These are phyloP conservation scores for Nakaseomyces bracarensis DNA, from an alignment of 1,139 yeast genomes.

Conservation along the genomic window DNA sequence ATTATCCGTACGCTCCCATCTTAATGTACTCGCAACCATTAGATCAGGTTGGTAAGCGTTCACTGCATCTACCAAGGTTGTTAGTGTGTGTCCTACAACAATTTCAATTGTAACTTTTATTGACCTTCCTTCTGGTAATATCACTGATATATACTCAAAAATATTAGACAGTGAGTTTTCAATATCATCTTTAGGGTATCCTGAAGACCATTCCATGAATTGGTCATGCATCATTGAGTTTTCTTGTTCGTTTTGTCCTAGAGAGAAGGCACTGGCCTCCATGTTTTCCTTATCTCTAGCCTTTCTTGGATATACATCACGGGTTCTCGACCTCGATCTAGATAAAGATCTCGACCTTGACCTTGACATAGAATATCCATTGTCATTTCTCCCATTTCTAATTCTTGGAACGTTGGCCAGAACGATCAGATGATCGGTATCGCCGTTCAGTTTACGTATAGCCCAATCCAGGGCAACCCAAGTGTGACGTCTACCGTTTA, in stretches of 20 bases:
- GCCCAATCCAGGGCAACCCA: constrained; percentile 77
- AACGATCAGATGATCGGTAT: constrained; percentile 59
- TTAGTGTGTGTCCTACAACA: constrained; percentile 45
- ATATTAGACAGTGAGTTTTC: constrained; percentile 34
- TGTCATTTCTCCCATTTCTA: constrained; percentile 1
- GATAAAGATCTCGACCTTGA: constrained; percentile 17
- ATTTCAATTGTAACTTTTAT: constrained; percentile 56
- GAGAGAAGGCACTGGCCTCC: constrained; percentile 33
- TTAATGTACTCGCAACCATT: constrained; percentile 44
- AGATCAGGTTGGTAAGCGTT: constrained; percentile 55
- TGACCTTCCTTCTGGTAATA: constrained; percentile 42
- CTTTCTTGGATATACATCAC: constrained; percentile 6
- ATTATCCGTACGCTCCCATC: constrained; percentile 43
- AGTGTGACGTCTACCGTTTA: constrained; percentile 64
- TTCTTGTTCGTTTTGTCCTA: constrained; percentile 16
- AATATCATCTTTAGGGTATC: constrained; percentile 24
- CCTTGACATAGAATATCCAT: constrained; percentile 6
- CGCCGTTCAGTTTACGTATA: constrained; percentile 42
- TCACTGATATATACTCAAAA: constrained; percentile 41
- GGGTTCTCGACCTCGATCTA: constrained; percentile 14
- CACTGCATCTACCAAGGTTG: constrained; percentile 52
- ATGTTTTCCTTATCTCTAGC: neutral
- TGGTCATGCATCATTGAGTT: constrained; percentile 28
- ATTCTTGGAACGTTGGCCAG: constrained; percentile 37
- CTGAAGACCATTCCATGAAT: constrained; percentile 26